Conservation (phyloP, 495 filamentous ascomycete genomes). For the Hypoxylon trugodes region DNA sequence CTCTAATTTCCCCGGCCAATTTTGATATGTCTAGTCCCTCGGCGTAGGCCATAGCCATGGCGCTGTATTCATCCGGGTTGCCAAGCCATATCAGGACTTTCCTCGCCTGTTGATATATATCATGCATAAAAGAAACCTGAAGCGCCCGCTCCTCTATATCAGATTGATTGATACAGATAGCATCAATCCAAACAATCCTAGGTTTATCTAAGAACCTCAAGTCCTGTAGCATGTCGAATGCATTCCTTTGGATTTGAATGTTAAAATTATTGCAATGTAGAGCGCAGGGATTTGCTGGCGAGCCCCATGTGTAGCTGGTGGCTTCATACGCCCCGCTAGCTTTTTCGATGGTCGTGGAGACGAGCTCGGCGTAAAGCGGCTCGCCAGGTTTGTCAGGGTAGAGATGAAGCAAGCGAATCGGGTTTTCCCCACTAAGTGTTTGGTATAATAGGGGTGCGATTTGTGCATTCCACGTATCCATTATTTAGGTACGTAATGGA, state of each 20-base stretch:
- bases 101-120: constrained; percentile 30
- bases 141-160: constrained; percentile 29
- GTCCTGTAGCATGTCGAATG: constrained; percentile 28
- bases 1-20: constrained; percentile 4
- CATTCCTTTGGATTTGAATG: constrained; percentile 27
- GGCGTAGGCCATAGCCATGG: constrained; percentile 21
- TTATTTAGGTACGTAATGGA: too few species aligned
- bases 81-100: constrained; percentile 27
- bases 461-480: constrained; percentile 31
- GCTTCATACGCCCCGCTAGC: constrained; percentile 21
- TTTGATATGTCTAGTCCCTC: constrained; percentile 8
- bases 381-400: constrained; percentile 14
- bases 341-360: constrained; percentile 23
- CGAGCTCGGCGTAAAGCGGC: constrained; percentile 21
- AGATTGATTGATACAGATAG: constrained; percentile 34
- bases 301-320: constrained; percentile 34
- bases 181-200: constrained; percentile 30
- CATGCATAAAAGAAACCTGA: constrained; percentile 32
- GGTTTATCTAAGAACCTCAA: constrained; percentile 15
- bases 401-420: constrained; percentile 21
- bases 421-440: constrained; percentile 9
- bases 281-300: constrained; percentile 16
- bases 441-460: constrained; percentile 19
- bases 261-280: constrained; percentile 16
- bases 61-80: constrained; percentile 16